Evolutionary conservation across 2,329 filamentous ascomycete species (phyloP), one percentile per base, ranked within the genome.

Genomic region (Colletotrichum navitas): DNA sequence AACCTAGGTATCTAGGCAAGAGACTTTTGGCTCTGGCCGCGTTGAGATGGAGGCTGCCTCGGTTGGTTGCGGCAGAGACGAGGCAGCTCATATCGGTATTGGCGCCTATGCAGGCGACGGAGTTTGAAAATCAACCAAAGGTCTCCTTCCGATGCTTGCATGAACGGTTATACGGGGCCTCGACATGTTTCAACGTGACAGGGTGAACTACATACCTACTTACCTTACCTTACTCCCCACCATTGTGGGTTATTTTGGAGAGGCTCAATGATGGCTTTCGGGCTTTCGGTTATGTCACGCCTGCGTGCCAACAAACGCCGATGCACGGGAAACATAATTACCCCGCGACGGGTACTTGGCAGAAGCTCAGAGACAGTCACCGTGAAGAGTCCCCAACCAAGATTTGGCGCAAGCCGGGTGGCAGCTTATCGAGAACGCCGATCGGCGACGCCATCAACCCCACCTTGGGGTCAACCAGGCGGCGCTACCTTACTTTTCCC

Each of bases 21-120:
- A 24, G 49, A 26, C 24, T 49, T 29, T 49, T 26, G 18, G 26
- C 36, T 54, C 51, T 36, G 24, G 39, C 32, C 54, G 68, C 52
- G 71, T 71, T 59, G 16, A 47, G 52, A 34, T 34, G 49, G 45
- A 36, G 49, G 18, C 36, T 34, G 68, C 39, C 34, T 39, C 67
- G 66, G 63, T 72, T n/a, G 43, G 43, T 71, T 47, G 16, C 36
- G 39, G 47, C 52, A 43, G 41, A 62, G 43, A 45, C 43, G 47
- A 59, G 60, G 71, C 64, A 56, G 68, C 68, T 62, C 45, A 68
- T 52, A 32, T 52, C 58, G 43, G 45, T 36, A 49, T 21, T 47
- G 39, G 24, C 36, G 14, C 54, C 58, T 18, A 4, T 47, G 43
- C 56, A 24, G 51, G 24, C 49, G n/a, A 41, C 52, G 52, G 36